phyloP scores from a whole-genome alignment of 2,329 filamentous ascomycete genomes.

The Nemania sp. region DNA sequence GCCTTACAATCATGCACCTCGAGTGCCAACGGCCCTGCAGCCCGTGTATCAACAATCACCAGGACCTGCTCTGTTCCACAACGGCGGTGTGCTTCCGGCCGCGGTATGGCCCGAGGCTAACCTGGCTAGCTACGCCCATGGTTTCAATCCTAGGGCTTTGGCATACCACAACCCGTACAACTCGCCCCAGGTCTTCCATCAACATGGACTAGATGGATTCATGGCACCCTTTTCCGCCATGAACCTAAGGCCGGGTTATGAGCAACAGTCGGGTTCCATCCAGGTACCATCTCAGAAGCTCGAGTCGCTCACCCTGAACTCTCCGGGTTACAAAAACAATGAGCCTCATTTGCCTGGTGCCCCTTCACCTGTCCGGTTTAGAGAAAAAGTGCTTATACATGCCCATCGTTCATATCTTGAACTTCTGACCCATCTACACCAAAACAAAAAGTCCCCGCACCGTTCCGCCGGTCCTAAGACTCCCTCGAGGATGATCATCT shows the following conservation, averaged over 20 bases:
- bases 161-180: constrained; percentile 53
- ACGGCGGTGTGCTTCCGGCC: constrained; percentile 53
- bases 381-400: constrained; percentile 75
- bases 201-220: constrained; percentile 46
- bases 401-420: constrained; percentile 81
- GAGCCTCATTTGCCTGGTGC: constrained; percentile 42
- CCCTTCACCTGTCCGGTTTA: constrained; percentile 62
- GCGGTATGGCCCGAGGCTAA: constrained; percentile 55
- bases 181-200: constrained; percentile 38
- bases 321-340: constrained; percentile 41
- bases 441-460: constrained; percentile 63
- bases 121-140: constrained; percentile 50
- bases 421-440: constrained; percentile 73
- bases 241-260: constrained; percentile 57
- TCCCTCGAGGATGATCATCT: constrained; percentile 64
- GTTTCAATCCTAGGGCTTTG: constrained; percentile 48
- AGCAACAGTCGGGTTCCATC: constrained; percentile 38
- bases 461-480: constrained; percentile 55
- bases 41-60: constrained; percentile 54
- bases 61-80: constrained; percentile 57
- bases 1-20: constrained; percentile 46
- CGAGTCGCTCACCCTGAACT: constrained; percentile 51
- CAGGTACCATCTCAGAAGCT: constrained; percentile 51
- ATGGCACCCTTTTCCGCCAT: constrained; percentile 44
- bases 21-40: constrained; percentile 50